Evolutionary conservation across 2,329 filamentous ascomycete species (phyloP), one percentile per base, ranked within the genome.

Genomic region (Pseudocercospora eumusae): DNA sequence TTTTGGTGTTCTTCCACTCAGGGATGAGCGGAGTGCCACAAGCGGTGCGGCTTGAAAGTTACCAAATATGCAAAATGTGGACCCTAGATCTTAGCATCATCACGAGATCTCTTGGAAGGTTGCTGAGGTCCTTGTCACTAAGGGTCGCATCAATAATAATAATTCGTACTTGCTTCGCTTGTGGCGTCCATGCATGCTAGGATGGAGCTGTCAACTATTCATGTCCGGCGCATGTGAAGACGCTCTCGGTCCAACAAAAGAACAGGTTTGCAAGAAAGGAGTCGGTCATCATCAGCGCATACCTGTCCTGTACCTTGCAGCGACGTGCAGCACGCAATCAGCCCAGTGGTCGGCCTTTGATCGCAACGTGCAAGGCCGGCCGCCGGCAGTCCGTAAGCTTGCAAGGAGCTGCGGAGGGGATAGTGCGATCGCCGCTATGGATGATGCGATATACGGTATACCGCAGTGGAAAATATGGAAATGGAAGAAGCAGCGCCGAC

Each of bases 301-400:
- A 40, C 15, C 47, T 13, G 50, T 54, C 50, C 28, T 56, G 59
- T 60, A 60, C 59, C 59, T 60, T 60, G 59, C 59, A 56, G 54
- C 47, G 23, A 49, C 40, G 54, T 57, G 54, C 54, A 56, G 54
- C 54, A 60, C 58, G 58, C 50, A 55, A 56, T 45, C 58, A 56
- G 40, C 50, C 58, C 47, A 59, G 58, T 42, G 42, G 44, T 44
- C 25, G 20, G 21, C 23, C 50, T 25, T 21, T 54, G 50, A 33
- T 55, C 50, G 59, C 52, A 56, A 49, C 47, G 57, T 47, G 57
- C 47, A 50, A 50, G 47, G 47, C 21, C 21, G 23, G 40, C 40
- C 18, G 20, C 18, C 40, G 20, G 45, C 20, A 21, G n/a, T n/a
- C n/a, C n/a, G 21, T 18, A 49, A 36, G 31, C 27, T 49, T 58